phyloP scores from a whole-genome alignment of 768 basidiomycete genomes.

The Lentinula detonsa region DNA sequence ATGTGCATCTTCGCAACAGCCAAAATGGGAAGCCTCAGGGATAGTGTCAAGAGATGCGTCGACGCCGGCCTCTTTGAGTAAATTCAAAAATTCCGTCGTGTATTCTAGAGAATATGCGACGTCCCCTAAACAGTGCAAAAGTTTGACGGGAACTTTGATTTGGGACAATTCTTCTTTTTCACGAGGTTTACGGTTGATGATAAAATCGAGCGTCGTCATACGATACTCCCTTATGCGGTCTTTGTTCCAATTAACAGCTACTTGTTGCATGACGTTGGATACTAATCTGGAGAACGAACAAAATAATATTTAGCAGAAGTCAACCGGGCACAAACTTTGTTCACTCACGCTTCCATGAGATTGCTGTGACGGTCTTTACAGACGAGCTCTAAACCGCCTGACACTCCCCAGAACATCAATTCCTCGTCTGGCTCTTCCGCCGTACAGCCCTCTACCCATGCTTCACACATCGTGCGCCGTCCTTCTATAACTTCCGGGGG shows the following conservation, averaged over 20 bases:
- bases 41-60: slow-evolving; percentile 19
- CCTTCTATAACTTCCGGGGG: slow-evolving; percentile 26
- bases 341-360: slow-evolving; percentile 20
- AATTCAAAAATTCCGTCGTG: slow-evolving; percentile 18
- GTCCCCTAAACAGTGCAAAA: slow-evolving; percentile 28
- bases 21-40: slow-evolving; percentile 29
- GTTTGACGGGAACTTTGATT: slow-evolving; percentile 23
- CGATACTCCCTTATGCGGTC: slow-evolving; percentile 24
- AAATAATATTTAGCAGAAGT: background rate
- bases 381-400: slow-evolving; percentile 25
- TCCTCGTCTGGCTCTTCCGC: slow-evolving; percentile 16
- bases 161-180: slow-evolving; percentile 15
- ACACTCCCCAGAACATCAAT: slow-evolving; percentile 20
- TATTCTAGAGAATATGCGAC: slow-evolving; percentile 27
- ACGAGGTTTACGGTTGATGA: slow-evolving; percentile 19
- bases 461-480: slow-evolving; percentile 27
- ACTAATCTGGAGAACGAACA: slow-evolving; percentile 14
- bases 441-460: slow-evolving; percentile 20
- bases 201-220: slow-evolving; percentile 26
- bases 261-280: slow-evolving; percentile 16
- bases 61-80: slow-evolving; percentile 20
- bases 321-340: background rate
- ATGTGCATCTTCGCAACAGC: slow-evolving; percentile 25
- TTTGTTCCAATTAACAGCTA: slow-evolving; percentile 16
- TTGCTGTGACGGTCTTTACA: slow-evolving; percentile 19